These are phyloP conservation scores for Aspergillus luchuensis DNA, from an alignment of 2,329 filamentous ascomycete genomes.

Conservation along the genomic window DNA sequence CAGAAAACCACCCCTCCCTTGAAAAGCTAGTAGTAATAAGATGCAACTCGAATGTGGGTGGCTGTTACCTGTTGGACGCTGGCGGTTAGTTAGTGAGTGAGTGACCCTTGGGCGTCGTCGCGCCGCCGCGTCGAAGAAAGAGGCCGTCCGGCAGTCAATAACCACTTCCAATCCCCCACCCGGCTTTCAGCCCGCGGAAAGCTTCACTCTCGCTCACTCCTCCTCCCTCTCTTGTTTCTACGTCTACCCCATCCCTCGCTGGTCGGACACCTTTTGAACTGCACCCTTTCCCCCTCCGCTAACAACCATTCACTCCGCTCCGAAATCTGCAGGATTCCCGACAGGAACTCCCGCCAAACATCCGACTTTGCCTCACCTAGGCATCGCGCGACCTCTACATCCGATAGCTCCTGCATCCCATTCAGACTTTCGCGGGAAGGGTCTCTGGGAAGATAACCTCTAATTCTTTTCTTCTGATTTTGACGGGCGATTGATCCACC, in stretches of 20 bases:
- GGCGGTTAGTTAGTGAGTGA: background rate
- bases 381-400: background rate
- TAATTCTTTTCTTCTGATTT: slow-evolving; percentile 5
- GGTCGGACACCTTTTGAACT: background rate
- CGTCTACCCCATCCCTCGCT: slow-evolving; percentile 1
- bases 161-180: slow-evolving; percentile 1
- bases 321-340: background rate
- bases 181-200: slow-evolving; percentile 6
- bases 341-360: background rate
- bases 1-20: too few relatives aligned
- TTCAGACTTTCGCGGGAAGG: background rate
- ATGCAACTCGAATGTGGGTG: background rate
- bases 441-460: background rate
- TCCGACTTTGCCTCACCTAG: background rate
- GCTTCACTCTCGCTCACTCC: slow-evolving; percentile 8
- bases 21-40: too few relatives aligned
- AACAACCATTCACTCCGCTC: background rate
- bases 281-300: background rate
- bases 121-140: background rate
- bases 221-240: slow-evolving; percentile 1
- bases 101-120: background rate
- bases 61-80: background rate
- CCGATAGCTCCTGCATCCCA: background rate
- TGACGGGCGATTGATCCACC: slow-evolving; percentile 5
- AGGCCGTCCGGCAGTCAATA: background rate